Percentiles rank a stretch among this genome's conserved stretches.
phyloP scores from a whole-genome alignment of 2,329 filamentous ascomycete genomes.

The Calonectria pauciramosa region DNA sequence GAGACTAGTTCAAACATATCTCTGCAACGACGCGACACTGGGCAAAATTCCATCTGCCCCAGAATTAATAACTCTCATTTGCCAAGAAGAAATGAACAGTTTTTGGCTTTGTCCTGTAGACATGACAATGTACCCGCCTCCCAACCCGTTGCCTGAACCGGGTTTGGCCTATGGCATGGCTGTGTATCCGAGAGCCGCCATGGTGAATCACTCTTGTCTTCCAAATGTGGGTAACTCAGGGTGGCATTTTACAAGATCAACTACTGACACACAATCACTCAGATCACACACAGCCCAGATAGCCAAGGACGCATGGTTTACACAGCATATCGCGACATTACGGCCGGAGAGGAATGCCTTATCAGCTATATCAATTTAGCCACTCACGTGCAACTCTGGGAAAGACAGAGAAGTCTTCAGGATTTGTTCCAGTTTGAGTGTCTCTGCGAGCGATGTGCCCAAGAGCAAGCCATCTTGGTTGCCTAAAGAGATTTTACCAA shows the following conservation, averaged over 20 bases:
- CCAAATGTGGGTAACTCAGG: slow-evolving; percentile 40
- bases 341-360: slow-evolving; percentile 41
- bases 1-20: slow-evolving; percentile 39
- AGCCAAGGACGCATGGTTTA: slow-evolving; percentile 41
- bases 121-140: slow-evolving; percentile 14
- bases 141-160: slow-evolving; percentile 32
- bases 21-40: slow-evolving; percentile 35
- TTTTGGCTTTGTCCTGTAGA: slow-evolving; percentile 41
- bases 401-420: slow-evolving; percentile 32
- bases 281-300: slow-evolving; percentile 44
- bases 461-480: slow-evolving; percentile 33
- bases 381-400: slow-evolving; percentile 21
- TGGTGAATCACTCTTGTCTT: slow-evolving; percentile 46
- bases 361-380: slow-evolving; percentile 46
- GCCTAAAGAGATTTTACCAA: background rate
- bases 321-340: slow-evolving; percentile 40
- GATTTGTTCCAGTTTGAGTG: slow-evolving; percentile 44
- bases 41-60: slow-evolving; percentile 25
- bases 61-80: slow-evolving; percentile 42
- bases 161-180: slow-evolving; percentile 39
- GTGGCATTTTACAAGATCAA: background rate
- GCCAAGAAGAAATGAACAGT: slow-evolving; percentile 47
- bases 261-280: background rate
- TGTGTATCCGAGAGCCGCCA: slow-evolving; percentile 44
- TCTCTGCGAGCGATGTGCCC: slow-evolving; percentile 37